These are phyloP conservation scores for Gossypium sturtianum DNA, from an alignment of 345 rosid species.

Conservation along the genomic window DNA sequence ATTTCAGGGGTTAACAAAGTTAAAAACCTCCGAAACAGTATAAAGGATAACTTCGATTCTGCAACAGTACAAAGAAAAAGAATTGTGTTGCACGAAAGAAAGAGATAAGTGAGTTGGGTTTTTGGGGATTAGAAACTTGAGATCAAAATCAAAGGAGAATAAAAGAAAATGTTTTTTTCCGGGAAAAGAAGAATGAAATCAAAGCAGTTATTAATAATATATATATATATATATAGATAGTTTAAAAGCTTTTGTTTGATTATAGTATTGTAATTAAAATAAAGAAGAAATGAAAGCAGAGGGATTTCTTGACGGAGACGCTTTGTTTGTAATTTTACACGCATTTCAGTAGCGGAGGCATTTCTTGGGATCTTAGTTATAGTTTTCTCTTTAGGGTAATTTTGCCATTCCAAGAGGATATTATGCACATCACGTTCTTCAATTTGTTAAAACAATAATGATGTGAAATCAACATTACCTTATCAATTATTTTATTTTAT, in stretches of 20 bases:
- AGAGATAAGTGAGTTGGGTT: background rate
- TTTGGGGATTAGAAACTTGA: constrained; percentile 23
- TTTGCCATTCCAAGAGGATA: too few relatives aligned
- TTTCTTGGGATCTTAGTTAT: constrained; percentile 23
- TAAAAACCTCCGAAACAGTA: constrained; percentile 15
- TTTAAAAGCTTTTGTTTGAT: too few relatives aligned
- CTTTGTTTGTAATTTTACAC: constrained; percentile 21
- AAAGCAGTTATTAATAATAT: background rate
- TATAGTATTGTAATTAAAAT: background rate
- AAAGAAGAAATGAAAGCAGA: background rate
- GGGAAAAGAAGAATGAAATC: background rate
- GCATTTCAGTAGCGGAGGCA: constrained; percentile 11
- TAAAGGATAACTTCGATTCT: constrained; percentile 19
- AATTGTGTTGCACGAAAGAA: background rate
- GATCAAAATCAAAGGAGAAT: constrained; percentile 13
- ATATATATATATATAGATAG: background rate
- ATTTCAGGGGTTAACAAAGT: background rate
- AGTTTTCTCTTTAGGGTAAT: background rate
- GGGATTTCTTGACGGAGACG: constrained; percentile 50
- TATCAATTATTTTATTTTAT: too few relatives aligned
- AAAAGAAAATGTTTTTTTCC: background rate
- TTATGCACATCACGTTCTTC: too few relatives aligned
- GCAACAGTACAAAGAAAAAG: background rate
- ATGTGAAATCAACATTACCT: background rate
- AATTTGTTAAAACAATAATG: too few relatives aligned